phyloP scores from a whole-genome alignment of 164 flowering plant species.

The Protea cynaroides region DNA sequence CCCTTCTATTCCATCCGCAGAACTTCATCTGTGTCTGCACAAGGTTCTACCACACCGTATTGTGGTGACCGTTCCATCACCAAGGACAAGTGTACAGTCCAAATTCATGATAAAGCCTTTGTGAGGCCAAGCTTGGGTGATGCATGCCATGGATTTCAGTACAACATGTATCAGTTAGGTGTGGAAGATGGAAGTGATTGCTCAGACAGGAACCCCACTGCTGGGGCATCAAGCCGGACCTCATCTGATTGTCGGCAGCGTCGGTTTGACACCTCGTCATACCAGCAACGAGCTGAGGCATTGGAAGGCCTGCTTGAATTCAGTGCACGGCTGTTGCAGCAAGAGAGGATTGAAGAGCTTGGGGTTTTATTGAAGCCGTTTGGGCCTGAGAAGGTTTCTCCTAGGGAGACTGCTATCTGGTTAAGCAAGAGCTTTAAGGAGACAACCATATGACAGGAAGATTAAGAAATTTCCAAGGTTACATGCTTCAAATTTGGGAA shows the following conservation, averaged over 20 bases:
- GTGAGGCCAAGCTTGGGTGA: conserved; percentile 25
- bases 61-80: conserved; percentile 53
- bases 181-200: conserved; percentile 42
- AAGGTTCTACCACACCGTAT: conserved; percentile 47
- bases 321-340: conserved; percentile 79
- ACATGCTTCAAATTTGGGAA: conserved; percentile 1
- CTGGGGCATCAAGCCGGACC: conserved; percentile 45
- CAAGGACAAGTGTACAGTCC: conserved; percentile 72
- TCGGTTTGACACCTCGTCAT: conserved; percentile 75
- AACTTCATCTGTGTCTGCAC: conserved; percentile 40
- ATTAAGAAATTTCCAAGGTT: not conserved
- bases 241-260: conserved; percentile 48
- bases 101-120: conserved; percentile 34
- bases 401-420: conserved; percentile 98
- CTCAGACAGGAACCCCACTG: conserved; percentile 53
- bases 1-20: conserved; percentile 34
- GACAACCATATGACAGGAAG: conserved; percentile 18
- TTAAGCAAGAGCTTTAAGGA: conserved; percentile 91
- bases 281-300: conserved; percentile 94
- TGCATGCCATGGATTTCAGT: conserved; percentile 36
- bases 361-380: conserved; percentile 86
- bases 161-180: conserved; percentile 21
- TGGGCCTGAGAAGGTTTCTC: conserved; percentile 93
- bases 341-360: conserved; percentile 85
- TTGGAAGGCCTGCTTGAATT: conserved; percentile 95